Evolutionary conservation across 192 early-diverging fungal species (phyloP).

Genomic region (Polychytrium aggregatum): DNA sequence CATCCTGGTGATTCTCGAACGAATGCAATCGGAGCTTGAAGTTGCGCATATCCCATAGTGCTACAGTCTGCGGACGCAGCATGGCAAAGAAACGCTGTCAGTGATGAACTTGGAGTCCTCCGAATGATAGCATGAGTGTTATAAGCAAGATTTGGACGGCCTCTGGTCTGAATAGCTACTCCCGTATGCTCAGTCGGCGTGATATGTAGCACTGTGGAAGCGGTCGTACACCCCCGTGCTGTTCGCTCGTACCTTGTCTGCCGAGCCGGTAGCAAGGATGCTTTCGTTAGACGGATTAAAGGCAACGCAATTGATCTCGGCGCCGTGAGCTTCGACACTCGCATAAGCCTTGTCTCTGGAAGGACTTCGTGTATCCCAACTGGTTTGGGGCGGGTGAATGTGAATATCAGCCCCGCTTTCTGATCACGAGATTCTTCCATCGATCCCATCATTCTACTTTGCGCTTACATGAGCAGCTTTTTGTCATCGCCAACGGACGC

Average conservation of each 20-base stretch:
- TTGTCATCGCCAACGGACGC: constrained; percentile 96
- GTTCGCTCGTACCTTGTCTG: constrained; percentile 59
- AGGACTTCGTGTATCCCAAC: constrained; percentile 86
- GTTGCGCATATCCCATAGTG: constrained; percentile 94
- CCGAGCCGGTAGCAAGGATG: constrained; percentile 85
- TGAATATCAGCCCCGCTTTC: background rate
- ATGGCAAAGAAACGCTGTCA: no score
- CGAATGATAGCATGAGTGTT: no score
- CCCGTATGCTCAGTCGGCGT: no score
- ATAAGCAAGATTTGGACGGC: background rate
- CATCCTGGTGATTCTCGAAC: constrained; percentile 81
- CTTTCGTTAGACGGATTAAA: constrained; percentile 87
- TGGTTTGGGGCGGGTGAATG: constrained; percentile 11
- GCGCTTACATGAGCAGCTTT: constrained; percentile 67
- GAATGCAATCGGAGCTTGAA: constrained; percentile 72
- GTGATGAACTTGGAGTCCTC: no score
- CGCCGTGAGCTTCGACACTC: constrained; percentile 70
- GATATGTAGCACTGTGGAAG: no score
- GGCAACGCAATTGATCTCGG: constrained; percentile 89
- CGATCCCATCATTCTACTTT: background rate
- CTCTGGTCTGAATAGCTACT: no score
- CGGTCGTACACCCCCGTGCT: no score
- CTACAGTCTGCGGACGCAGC: constrained; percentile 72
- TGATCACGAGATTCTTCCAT: no score
- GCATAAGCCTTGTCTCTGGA: constrained; percentile 48